Conservation (phyloP, 768 basidiomycete genomes). For the Clitopilus passeckerianus region DNA sequence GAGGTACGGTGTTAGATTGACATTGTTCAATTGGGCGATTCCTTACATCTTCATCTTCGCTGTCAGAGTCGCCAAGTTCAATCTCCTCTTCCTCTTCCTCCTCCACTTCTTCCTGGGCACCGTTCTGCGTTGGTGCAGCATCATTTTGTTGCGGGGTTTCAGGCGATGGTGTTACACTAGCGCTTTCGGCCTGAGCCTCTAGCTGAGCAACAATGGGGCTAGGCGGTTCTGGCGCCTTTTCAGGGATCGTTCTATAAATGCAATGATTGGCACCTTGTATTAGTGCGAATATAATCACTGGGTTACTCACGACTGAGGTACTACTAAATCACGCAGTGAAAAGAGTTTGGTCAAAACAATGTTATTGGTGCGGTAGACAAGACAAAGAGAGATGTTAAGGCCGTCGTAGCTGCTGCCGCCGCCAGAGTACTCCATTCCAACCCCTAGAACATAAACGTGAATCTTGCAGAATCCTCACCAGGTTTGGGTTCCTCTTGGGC, state of each 20-base stretch:
- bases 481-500: constrained; percentile 25
- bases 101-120: constrained; percentile 7
- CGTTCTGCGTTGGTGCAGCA: constrained; percentile 24
- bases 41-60: constrained; percentile 43
- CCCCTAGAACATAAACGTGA: constrained; percentile 12
- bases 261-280: constrained; percentile 4
- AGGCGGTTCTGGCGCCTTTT: constrained; percentile 36
- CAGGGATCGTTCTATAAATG: constrained; percentile 24
- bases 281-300: no score
- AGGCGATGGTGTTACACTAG: constrained; percentile 3
- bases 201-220: constrained; percentile 48
- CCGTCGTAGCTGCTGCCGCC: background rate
- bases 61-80: constrained; percentile 30
- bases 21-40: background rate
- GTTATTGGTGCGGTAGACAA: constrained; percentile 23
- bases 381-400: constrained; percentile 16
- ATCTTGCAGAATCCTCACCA: constrained; percentile 36
- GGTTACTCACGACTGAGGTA: constrained; percentile 58
- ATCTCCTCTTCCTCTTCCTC: constrained; percentile 28
- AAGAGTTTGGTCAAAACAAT: constrained; percentile 32
- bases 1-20: constrained; percentile 25
- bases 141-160: constrained; percentile 7
- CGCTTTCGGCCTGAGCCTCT: constrained; percentile 34
- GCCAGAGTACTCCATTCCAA: constrained; percentile 20
- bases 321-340: constrained; percentile 40